Percentiles rank a stretch among this genome's conserved stretches.
Evolutionary conservation across 2,329 filamentous ascomycete species (phyloP).

Genomic region (Capronia americana): DNA sequence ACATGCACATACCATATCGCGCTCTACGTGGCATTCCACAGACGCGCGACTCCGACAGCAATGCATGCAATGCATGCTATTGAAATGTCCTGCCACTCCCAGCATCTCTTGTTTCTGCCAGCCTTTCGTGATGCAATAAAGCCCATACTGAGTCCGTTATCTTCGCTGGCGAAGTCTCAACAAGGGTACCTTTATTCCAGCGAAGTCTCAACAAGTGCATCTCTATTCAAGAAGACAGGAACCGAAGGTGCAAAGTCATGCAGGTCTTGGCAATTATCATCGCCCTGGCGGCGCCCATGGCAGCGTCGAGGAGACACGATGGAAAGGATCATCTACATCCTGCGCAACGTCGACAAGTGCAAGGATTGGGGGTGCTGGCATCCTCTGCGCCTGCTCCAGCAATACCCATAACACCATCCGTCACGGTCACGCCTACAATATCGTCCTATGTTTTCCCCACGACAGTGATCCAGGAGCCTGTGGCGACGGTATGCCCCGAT

Average conservation of each 20-base stretch:
- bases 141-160: neutral
- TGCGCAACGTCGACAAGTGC: constrained; percentile 16
- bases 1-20: constrained; percentile 25
- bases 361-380: constrained; percentile 16
- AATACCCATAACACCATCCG: constrained; percentile 3
- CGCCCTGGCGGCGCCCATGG: constrained; percentile 18
- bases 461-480: constrained; percentile 31
- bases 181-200: neutral
- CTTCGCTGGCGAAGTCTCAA: constrained; percentile 18
- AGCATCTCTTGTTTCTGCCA: neutral
- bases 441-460: constrained; percentile 30
- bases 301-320: constrained; percentile 17
- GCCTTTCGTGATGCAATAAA: constrained; percentile 3
- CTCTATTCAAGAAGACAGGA: neutral
- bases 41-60: neutral
- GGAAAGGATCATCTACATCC: constrained; percentile 29
- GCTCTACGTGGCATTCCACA: constrained; percentile 24
- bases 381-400: neutral
- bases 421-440: constrained; percentile 2
- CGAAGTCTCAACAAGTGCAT: too few species aligned
- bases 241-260: constrained; percentile 12
- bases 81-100: constrained; percentile 19
- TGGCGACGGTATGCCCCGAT: constrained; percentile 37
- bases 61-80: constrained; percentile 1
- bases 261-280: constrained; percentile 13